Evolutionary conservation across 345 rosid species (phyloP), one percentile per base, ranked within the genome.

Genomic region (Moricandia moricandioides): DNA sequence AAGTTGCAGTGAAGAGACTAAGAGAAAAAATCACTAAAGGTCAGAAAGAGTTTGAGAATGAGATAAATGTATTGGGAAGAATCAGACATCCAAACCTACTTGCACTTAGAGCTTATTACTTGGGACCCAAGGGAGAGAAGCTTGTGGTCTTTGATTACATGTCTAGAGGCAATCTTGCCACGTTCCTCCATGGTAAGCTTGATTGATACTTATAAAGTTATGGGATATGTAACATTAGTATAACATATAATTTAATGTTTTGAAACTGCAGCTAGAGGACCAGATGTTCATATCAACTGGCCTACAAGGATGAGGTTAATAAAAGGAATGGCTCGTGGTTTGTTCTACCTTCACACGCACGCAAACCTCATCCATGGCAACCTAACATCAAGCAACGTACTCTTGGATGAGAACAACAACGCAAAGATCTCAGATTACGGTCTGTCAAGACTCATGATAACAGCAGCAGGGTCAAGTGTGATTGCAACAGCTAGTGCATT

Each of bases 121-220:
- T 89, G 54, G 99, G 99, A 6, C 99, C 97, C 27, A 95, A 90
- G 69, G 97, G 96, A 60, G 99, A 92, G 85, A 95, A 90, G 85
- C 97, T 92, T 78, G 92, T 95, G 8, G 99, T 92, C 67, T 92
- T 90, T 14, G 97, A 95, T 71, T 92, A 91, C 86, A 88, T 95
- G 93, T 74, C 91, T 74, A 87, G 81, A 78, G 99, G 97, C 59
- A 92, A 96, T 34, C 97, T 92, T 61, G 89, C 93, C 26, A 83
- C 92, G 7, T 94, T 88, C 80, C 92, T 95, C 56, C 99, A 95
- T 71, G 93, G 97, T 92, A 77, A 57, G 33, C 29, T 37, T 2
- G 52, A 43, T 43, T 43, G 14, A 10, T 29, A 30, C 51, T 13
- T 12, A 43, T 12, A 43, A 54, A 16, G 1, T 33, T 34, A 26